Percentiles rank a stretch among this genome's conserved stretches.
These are phyloP conservation scores for Hypoxylon sp. DNA, from an alignment of 2,329 filamentous ascomycete species.

Conservation along the genomic window DNA sequence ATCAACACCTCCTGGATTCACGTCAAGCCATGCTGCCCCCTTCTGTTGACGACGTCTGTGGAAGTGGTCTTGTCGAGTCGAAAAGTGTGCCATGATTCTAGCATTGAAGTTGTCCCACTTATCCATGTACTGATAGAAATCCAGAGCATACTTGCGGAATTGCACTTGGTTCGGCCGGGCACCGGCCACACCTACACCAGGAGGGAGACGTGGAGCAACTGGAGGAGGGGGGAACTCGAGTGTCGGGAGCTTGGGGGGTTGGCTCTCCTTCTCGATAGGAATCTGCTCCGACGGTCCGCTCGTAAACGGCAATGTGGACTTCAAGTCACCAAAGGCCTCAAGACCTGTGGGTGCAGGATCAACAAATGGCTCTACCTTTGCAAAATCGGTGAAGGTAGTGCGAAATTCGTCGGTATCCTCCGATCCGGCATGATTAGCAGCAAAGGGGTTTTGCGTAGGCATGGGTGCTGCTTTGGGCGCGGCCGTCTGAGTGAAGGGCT, in stretches of 20 bases:
- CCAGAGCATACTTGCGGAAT: conserved; percentile 61
- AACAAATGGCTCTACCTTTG: conserved; percentile 64
- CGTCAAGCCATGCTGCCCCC: conserved; percentile 56
- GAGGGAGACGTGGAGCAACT: conserved; percentile 57
- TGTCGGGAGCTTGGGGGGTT: conserved; percentile 46
- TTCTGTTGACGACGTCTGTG: conserved; percentile 51
- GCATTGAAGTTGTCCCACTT: conserved; percentile 61
- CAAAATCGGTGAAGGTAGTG: conserved; percentile 63
- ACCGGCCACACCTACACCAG: conserved; percentile 53
- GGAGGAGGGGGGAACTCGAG: conserved; percentile 60
- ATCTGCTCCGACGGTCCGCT: conserved; percentile 58
- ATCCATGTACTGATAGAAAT: conserved; percentile 63
- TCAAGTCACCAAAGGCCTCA: conserved; percentile 63
- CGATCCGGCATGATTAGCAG: conserved; percentile 56
- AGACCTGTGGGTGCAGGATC: conserved; percentile 57
- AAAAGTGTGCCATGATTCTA: conserved; percentile 64
- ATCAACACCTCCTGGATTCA: conserved; percentile 47
- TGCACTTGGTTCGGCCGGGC: conserved; percentile 53
- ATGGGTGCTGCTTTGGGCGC: conserved; percentile 28
- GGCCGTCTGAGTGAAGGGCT: conserved; percentile 33
- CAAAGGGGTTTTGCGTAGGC: conserved; percentile 36
- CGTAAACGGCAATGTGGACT: conserved; percentile 65
- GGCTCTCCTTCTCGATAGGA: conserved; percentile 48
- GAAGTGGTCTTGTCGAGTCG: conserved; percentile 58
- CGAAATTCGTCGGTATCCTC: conserved; percentile 65